Evolutionary conservation across 768 basidiomycete species (phyloP), one percentile per base, ranked within the genome.

Genomic region (Macrocybe gigantea): DNA sequence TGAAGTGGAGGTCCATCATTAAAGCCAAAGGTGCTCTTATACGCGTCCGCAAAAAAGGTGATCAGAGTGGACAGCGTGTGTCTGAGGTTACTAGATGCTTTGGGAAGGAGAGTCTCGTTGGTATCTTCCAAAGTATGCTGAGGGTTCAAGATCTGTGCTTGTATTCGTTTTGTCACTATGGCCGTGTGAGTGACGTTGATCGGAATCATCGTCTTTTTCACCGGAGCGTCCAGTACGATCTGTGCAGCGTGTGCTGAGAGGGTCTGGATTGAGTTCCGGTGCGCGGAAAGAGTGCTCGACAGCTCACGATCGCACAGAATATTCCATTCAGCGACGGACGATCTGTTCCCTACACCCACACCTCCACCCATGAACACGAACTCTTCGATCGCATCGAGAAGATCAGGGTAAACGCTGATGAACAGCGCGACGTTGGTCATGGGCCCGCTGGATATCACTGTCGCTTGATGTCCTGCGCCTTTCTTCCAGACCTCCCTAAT

Each of bases 341-440:
- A 83, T 32, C 84, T 72, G 58, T 93, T 94, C 0, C 92, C 91
- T 15, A 88, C 59, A 7, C 91, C 91, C 30, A 90, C 82, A 2
- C 82, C 90, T n/a, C 92, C 92, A 8, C 92, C 92, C 92, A 95
- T 94, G 57, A 91, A 86, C 6, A 89, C 84, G 51, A 89, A 75
- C 50, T 86, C 78, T 50, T 83, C 80, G 5, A 90, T 65, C 7
- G 71, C 82, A 10, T 66, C 65, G n/a, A 78, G 53, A 31, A 80
- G 60, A 38, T 78, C 70, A 5, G 72, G 65, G 68, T 81, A 78
- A 1, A 74, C 75, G 49, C 70, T 69, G 12, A 83, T 69, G 54
- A 89, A 85, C 5, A 85, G 63, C 0, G 82, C 84, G 33, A 88
- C 73, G 53, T 93, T 95, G 13, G 93, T 93, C 80, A 90, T 81